Percentiles rank a stretch among this genome's conserved stretches.
These are phyloP conservation scores for Sugiyamaella americana DNA, from an alignment of 805 yeast species.

Conservation along the genomic window DNA sequence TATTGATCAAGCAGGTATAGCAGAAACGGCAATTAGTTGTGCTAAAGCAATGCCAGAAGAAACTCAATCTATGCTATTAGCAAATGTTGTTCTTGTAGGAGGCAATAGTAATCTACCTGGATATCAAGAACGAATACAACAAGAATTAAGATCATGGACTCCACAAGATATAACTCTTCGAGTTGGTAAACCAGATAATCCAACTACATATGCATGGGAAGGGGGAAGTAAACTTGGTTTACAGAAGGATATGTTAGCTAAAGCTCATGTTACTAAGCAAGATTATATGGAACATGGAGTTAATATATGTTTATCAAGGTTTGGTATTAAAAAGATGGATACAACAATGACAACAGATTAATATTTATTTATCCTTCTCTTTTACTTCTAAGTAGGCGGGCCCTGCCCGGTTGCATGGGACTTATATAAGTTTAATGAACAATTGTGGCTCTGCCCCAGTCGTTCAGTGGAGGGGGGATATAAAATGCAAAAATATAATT, in stretches of 20 bases:
- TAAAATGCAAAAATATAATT: background rate
- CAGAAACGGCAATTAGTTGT: conserved; percentile 62
- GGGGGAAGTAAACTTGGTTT: conserved; percentile 46
- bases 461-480: no score
- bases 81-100: conserved; percentile 76
- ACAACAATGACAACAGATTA: background rate
- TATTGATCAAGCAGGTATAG: conserved; percentile 70
- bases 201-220: conserved; percentile 50
- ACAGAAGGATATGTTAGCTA: conserved; percentile 33
- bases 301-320: conserved; percentile 47
- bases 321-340: conserved; percentile 24
- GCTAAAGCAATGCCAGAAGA: conserved; percentile 67
- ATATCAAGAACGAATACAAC: conserved; percentile 49
- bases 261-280: conserved; percentile 59
- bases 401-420: no score
- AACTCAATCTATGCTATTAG: conserved; percentile 59
- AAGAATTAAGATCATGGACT: conserved; percentile 31
- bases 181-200: conserved; percentile 30
- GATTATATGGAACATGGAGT: conserved; percentile 87
- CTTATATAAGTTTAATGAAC: no score
- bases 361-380: no score
- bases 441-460: no score
- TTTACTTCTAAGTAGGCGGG: no score
- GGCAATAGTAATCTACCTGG: conserved; percentile 73
- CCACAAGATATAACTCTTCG: conserved; percentile 31